phyloP scores from a whole-genome alignment of 2,329 filamentous ascomycete species.

The Cadophora luteo-olivacea region DNA sequence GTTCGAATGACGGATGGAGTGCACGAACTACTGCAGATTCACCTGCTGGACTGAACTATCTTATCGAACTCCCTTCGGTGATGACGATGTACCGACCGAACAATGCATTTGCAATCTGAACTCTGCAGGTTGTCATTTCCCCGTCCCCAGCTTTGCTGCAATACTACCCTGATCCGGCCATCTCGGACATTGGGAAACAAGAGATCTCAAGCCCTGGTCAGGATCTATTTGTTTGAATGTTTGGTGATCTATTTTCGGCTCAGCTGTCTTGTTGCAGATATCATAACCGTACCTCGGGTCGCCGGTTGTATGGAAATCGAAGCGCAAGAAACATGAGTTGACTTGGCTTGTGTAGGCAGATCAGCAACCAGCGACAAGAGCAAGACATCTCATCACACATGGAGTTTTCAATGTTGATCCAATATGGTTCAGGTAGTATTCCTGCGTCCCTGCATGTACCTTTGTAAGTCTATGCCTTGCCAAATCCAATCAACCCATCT shows the following conservation, averaged over 20 bases:
- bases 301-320: neutral
- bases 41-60: neutral
- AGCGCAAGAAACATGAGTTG: neutral
- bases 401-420: conserved; percentile 5
- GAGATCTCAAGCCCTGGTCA: conserved; percentile 12
- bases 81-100: neutral
- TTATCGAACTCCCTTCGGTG: neutral
- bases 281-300: neutral
- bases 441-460: conserved; percentile 6
- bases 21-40: neutral
- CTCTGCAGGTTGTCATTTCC: conserved; percentile 1
- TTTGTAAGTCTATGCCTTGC: conserved; percentile 9
- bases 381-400: conserved; percentile 2
- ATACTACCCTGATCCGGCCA: neutral
- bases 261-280: neutral
- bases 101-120: neutral
- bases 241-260: conserved; percentile 9
- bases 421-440: neutral
- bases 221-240: neutral
- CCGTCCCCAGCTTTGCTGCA: conserved; percentile 10
- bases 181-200: conserved; percentile 6
- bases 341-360: neutral
- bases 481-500: neutral
- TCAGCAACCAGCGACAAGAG: neutral
- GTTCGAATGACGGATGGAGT: neutral